Conservation (phyloP, 2,329 filamentous ascomycete species). For the Phaeosphaeriaceae sp. region DNA sequence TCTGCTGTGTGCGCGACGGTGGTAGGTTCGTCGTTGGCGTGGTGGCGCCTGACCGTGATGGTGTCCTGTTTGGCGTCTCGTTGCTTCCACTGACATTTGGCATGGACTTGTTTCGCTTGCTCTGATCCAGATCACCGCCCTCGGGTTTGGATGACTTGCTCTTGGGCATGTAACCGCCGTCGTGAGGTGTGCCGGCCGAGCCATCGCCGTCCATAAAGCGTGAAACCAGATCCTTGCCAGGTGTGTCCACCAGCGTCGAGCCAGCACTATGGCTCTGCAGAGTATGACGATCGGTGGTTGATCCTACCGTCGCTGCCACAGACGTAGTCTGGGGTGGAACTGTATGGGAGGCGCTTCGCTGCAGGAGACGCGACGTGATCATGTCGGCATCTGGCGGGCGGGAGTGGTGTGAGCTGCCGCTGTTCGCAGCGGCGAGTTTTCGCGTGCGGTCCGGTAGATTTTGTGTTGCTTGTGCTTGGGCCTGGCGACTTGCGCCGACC, state of each 20-base stretch:
- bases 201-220: constrained; percentile 54
- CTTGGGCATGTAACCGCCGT: constrained; percentile 46
- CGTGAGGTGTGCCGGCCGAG: constrained; percentile 50
- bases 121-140: constrained; percentile 33
- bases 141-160: constrained; percentile 28
- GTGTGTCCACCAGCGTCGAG: constrained; percentile 50
- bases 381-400: constrained; percentile 65
- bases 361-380: constrained; percentile 71
- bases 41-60: constrained; percentile 46
- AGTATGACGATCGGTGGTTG: constrained; percentile 46
- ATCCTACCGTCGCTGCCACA: constrained; percentile 61
- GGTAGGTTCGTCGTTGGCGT: constrained; percentile 50
- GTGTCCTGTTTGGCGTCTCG: constrained; percentile 35
- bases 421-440: constrained; percentile 33
- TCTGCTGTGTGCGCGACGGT: constrained; percentile 74
- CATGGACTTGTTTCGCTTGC: constrained; percentile 48
- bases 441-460: constrained; percentile 37
- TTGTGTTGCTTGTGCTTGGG: constrained; percentile 18
- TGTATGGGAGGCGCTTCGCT: constrained; percentile 67
- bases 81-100: constrained; percentile 42
- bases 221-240: constrained; percentile 52
- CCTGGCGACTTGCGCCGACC: constrained; percentile 12
- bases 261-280: constrained; percentile 46
- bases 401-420: constrained; percentile 42
- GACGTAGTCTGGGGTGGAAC: constrained; percentile 71